Base-by-base conservation (phyloP, 305 asterid species). In the Fraxinus paxiana region DNA sequence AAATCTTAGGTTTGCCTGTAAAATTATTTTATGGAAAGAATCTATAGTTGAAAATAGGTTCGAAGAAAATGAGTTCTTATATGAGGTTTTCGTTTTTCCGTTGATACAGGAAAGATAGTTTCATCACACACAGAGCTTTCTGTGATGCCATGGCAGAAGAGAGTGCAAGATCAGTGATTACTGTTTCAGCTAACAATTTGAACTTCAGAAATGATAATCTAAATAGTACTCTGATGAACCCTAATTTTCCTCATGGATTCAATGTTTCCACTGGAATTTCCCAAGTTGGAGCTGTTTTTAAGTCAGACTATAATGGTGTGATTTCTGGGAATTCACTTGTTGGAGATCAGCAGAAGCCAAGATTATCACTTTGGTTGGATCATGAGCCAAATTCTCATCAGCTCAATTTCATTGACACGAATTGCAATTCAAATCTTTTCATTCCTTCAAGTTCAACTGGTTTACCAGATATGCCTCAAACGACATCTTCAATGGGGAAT, bases 141-240 rank as follows among this genome's bases (percentile, higher is more conserved):
- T 89, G 92, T 34, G 92, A 89, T 72, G 92, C 92, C 2, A 61
- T 89, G 51, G 91, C 92, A 1, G 88, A 89, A 33, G 92, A 89
- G 61, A 89, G 83, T 20, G 83, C 86, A 6, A 86, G 88, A 63
- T 72, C 81, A 12, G 77, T 85, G 10, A 75, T 76, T 1, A 78
- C 81, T 22, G 80, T 76, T 13, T 73, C 76, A 1, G 35, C 73
- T 3, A 73, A 69, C 20, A 70, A 78, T 76, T 51, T 86, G 67
- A 88, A 77, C 82, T 86, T 88, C 87, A 63, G 83, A 59, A 83
- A 82, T 26, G 73, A 65, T 24, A 80, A 84, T 71, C 73, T 81
- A 24, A 76, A 46, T 46, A 78, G 77, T 0, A 81, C 41, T 61
- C 13, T 73, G 74, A 76, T 74, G 70, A 82, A 80, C 31, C 85